Conservation (phyloP, 2,329 filamentous ascomycete species). For the Diaporthe eres region DNA sequence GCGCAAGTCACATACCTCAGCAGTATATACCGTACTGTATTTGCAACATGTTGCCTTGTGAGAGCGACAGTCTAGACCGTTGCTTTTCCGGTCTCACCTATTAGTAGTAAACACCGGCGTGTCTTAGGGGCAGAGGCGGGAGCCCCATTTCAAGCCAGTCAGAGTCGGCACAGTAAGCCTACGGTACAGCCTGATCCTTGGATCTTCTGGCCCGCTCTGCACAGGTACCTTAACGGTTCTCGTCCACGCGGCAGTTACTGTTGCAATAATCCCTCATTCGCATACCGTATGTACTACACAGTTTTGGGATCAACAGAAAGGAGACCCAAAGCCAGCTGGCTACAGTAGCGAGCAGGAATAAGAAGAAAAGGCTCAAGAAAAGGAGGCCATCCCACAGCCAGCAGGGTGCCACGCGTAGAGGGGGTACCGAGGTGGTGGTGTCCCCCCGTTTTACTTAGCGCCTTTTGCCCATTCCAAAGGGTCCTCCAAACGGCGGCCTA, state of each 20-base stretch:
- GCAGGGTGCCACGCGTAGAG: not conserved
- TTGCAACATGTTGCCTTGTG: slow-evolving; percentile 18
- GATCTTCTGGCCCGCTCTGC: not conserved
- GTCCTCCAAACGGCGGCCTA: slow-evolving; percentile 1
- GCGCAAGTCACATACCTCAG: not conserved
- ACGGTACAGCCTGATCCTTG: slow-evolving; percentile 27
- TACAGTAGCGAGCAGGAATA: not conserved
- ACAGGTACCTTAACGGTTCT: not conserved
- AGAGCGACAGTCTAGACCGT: slow-evolving; percentile 6
- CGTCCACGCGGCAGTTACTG: not conserved
- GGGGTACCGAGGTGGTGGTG: not conserved
- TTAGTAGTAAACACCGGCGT: slow-evolving; percentile 31
- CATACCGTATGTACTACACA: not conserved
- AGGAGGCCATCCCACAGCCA: slow-evolving; percentile 3
- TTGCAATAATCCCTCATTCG: slow-evolving; percentile 3
- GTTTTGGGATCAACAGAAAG: not conserved
- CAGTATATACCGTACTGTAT: slow-evolving; percentile 1
- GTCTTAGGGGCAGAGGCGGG: slow-evolving; percentile 2
- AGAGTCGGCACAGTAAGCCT: slow-evolving; percentile 25
- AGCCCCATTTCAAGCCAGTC: slow-evolving; percentile 1
- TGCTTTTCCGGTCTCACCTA: slow-evolving; percentile 11
- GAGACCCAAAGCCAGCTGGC: not conserved
- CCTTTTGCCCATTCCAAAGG: slow-evolving; percentile 28
- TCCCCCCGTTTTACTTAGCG: slow-evolving; percentile 23
- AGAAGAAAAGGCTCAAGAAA: not conserved